Evolutionary conservation across 805 yeast genomes (phyloP).

Genomic region (Candida pini): DNA sequence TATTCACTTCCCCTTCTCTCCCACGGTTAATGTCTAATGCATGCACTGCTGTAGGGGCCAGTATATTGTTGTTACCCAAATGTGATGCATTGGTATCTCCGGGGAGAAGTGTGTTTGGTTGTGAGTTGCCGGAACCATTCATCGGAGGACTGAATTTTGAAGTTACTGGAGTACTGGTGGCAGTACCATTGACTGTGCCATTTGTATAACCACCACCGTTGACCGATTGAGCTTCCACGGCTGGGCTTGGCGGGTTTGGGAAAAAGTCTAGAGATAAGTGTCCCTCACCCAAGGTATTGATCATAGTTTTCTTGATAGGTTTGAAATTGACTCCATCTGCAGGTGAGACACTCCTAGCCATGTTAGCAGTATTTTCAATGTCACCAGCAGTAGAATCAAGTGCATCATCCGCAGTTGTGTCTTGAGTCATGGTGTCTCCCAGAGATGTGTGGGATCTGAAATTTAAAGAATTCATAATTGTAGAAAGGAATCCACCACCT

Average conservation of each 20-base stretch:
- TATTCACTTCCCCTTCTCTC: not conserved
- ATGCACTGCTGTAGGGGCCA: not conserved
- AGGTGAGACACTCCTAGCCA: conserved; percentile 7
- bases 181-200: not conserved
- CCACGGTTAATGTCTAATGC: not conserved
- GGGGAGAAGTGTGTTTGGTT: too few species aligned
- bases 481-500: conserved; percentile 23
- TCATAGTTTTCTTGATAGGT: conserved; percentile 40
- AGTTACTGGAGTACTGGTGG: not conserved
- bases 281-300: conserved; percentile 46
- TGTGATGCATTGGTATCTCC: too few species aligned
- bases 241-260: conserved; percentile 10
- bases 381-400: not conserved
- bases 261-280: conserved; percentile 33
- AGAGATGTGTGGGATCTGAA: conserved; percentile 19
- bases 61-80: not conserved
- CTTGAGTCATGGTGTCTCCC: conserved; percentile 5
- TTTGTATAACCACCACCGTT: not conserved
- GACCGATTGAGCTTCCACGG: not conserved
- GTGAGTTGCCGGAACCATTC: not conserved
- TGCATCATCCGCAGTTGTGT: not conserved
- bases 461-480: conserved; percentile 24
- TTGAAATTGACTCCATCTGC: conserved; percentile 37
- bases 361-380: not conserved
- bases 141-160: not conserved